phyloP scores from a whole-genome alignment of 1,139 yeast genomes.

The Suhomyces bokatorum region DNA sequence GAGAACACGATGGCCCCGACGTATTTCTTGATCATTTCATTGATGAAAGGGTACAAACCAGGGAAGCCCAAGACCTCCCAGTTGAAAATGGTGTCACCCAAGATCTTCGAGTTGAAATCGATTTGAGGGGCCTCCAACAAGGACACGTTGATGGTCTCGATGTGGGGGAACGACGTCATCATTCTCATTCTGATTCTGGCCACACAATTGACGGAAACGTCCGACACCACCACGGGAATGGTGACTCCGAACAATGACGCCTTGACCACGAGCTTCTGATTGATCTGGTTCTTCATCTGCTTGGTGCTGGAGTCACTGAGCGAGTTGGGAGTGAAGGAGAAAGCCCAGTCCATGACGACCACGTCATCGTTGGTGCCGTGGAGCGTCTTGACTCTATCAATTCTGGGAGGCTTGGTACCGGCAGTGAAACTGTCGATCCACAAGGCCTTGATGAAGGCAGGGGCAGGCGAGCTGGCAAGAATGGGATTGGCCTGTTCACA shows the following conservation, averaged over 20 bases:
- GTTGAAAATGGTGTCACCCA: conserved; percentile 79
- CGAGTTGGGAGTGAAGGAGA: conserved; percentile 89
- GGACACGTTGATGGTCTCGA: conserved; percentile 85
- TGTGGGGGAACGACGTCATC: conserved; percentile 88
- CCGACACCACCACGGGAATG: conserved; percentile 61
- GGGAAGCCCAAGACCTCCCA: conserved; percentile 88
- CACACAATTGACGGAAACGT: conserved; percentile 63
- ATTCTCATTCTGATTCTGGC: conserved; percentile 82
- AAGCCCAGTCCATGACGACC: conserved; percentile 95
- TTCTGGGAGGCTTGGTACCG: conserved; percentile 93
- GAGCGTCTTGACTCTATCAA: conserved; percentile 85
- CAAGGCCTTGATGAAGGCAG: conserved; percentile 75
- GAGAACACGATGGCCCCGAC: conserved; percentile 84
- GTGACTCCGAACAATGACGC: conserved; percentile 67
- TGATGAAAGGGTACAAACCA: conserved; percentile 77
- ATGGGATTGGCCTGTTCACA: conserved; percentile 83
- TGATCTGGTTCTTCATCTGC: conserved; percentile 79
- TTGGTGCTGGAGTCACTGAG: conserved; percentile 78
- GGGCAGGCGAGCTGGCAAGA: conserved; percentile 73
- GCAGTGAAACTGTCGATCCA: conserved; percentile 88
- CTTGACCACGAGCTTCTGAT: conserved; percentile 74
- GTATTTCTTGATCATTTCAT: conserved; percentile 81
- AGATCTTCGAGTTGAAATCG: conserved; percentile 73
- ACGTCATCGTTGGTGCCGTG: conserved; percentile 86
- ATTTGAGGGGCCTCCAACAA: conserved; percentile 82